Percentiles rank a stretch among this genome's conserved stretches.
Evolutionary conservation across 2,329 filamentous ascomycete genomes (phyloP).

Genomic region (Aspergillus sojae): DNA sequence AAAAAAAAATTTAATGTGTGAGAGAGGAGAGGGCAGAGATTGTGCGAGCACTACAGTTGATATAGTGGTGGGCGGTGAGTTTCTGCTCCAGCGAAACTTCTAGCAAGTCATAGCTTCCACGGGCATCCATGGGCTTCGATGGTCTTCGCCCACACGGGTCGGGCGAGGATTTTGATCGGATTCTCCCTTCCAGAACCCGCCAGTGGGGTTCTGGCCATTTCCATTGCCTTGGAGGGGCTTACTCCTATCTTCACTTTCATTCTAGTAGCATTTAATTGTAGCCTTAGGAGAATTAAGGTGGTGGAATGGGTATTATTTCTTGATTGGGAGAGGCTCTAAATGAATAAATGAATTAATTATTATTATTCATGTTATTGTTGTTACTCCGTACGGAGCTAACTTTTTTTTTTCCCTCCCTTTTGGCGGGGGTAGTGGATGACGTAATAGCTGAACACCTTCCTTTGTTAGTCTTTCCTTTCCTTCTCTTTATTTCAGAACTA

Average conservation of each 20-base stretch:
- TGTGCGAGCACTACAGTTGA: conserved; percentile 36
- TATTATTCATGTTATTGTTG: too few relatives aligned
- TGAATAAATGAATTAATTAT: neutral
- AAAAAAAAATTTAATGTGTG: conserved; percentile 9
- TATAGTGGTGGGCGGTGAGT: conserved; percentile 47
- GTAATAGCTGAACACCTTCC: conserved; percentile 5
- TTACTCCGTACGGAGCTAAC: too few relatives aligned
- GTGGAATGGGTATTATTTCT: neutral
- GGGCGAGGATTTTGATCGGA: neutral
- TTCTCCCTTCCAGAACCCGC: conserved; percentile 1
- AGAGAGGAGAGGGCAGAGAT: conserved; percentile 19
- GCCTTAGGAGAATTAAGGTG: neutral
- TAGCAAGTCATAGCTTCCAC: conserved; percentile 43
- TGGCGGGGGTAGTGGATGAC: conserved; percentile 13
- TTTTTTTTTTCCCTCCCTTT: neutral
- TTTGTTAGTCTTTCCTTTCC: neutral
- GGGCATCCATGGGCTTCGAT: conserved; percentile 41
- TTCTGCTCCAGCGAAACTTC: conserved; percentile 42
- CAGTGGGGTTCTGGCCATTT: conserved; percentile 18
- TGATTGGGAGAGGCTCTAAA: too few relatives aligned
- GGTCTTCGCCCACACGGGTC: conserved; percentile 21
- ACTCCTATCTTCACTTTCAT: neutral
- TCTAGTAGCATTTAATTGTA: neutral
- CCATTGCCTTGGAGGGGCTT: neutral
- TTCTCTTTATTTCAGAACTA: neutral